Conservation (phyloP, 305 asterid species). For the Solanum hybrid region DNA sequence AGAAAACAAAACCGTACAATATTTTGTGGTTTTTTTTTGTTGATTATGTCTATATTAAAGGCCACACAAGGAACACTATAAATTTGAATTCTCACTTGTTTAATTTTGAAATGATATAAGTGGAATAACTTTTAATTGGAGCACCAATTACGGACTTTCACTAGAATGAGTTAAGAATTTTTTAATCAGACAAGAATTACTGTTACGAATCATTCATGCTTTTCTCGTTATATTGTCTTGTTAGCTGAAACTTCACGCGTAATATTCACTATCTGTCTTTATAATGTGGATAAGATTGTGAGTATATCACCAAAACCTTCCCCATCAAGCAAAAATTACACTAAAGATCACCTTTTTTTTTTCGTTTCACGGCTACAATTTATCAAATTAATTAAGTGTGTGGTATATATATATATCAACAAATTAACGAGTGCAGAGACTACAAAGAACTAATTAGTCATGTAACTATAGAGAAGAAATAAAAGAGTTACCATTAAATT, state of each 20-base stretch:
- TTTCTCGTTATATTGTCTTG: neutral
- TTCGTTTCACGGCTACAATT: neutral
- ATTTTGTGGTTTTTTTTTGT: neutral
- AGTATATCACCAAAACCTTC: neutral
- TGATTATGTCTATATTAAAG: conserved; percentile 2
- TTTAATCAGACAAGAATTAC: neutral
- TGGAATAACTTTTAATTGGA: conserved; percentile 2
- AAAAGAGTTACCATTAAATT: neutral
- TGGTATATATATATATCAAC: neutral
- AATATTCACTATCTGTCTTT: neutral
- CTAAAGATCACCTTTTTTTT: neutral
- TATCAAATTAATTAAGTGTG: neutral
- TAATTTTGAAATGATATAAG: neutral
- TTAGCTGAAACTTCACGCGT: neutral
- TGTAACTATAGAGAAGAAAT: neutral
- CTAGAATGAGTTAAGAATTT: neutral
- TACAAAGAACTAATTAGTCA: neutral
- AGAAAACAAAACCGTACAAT: conserved; percentile 9
- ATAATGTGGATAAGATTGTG: neutral
- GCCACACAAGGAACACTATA: neutral
- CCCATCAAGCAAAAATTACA: neutral
- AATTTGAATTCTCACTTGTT: neutral
- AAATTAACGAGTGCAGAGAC: neutral
- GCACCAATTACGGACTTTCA: neutral
- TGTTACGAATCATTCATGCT: neutral